Evolutionary conservation across 176 grass and related monocot genomes (phyloP).

Genomic region (Poa pratensis): DNA sequence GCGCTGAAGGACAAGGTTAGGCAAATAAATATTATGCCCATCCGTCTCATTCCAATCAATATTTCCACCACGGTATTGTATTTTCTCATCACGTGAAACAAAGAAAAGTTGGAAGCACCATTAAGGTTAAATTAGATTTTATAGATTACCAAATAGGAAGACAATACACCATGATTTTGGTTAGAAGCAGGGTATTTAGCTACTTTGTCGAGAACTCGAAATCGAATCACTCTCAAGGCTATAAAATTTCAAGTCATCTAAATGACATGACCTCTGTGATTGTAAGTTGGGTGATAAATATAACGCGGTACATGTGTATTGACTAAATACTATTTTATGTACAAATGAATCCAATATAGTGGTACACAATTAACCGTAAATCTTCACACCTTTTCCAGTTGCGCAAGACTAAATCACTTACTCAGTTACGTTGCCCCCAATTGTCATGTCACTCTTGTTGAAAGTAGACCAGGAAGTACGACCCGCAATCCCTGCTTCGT

Average conservation of each 20-base stretch:
- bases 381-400: neutral
- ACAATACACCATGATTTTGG: neutral
- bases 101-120: neutral
- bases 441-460: constrained; percentile 71
- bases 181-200: neutral
- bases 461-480: constrained; percentile 86
- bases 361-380: constrained; percentile 3
- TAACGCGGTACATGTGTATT: neutral
- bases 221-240: neutral
- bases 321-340: neutral
- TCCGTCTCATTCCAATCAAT: no score
- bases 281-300: neutral
- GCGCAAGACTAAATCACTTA: constrained; percentile 47
- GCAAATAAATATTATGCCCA: no score
- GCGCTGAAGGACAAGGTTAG: no score
- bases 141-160: neutral
- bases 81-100: neutral
- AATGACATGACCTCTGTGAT: neutral
- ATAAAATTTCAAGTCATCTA: constrained; percentile 2
- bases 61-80: no score
- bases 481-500: constrained; percentile 68
- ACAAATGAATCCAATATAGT: neutral
- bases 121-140: constrained; percentile 24
- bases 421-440: constrained; percentile 63
- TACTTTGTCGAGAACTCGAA: neutral